Evolutionary conservation across 2,329 filamentous ascomycete genomes (phyloP).

Genomic region (Hypoxylon sp.): DNA sequence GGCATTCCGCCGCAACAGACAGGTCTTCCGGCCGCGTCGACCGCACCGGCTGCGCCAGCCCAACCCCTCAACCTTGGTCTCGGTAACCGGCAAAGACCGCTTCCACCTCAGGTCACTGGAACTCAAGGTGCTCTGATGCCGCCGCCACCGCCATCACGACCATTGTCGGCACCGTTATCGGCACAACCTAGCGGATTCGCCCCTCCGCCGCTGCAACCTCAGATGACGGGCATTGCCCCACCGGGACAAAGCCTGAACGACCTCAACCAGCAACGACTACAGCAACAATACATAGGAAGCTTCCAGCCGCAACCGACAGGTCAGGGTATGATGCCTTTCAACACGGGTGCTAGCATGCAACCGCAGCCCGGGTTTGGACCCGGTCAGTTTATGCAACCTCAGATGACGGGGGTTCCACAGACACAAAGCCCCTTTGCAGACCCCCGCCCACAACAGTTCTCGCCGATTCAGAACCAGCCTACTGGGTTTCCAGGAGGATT

Average conservation of each 20-base stretch:
- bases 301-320: slow-evolving; percentile 59
- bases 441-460: slow-evolving; percentile 60
- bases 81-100: slow-evolving; percentile 75
- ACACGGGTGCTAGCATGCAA: slow-evolving; percentile 55
- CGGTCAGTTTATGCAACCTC: slow-evolving; percentile 62
- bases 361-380: slow-evolving; percentile 58
- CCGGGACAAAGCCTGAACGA: slow-evolving; percentile 84
- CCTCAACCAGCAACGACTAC: slow-evolving; percentile 75
- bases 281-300: slow-evolving; percentile 68
- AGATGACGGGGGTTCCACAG: slow-evolving; percentile 59
- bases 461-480: slow-evolving; percentile 71
- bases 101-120: slow-evolving; percentile 74
- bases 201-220: slow-evolving; percentile 82
- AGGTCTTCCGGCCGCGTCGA: slow-evolving; percentile 57
- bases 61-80: slow-evolving; percentile 62
- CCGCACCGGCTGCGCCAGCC: slow-evolving; percentile 59
- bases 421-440: slow-evolving; percentile 61
- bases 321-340: slow-evolving; percentile 59
- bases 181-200: slow-evolving; percentile 81
- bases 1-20: slow-evolving; percentile 64
- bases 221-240: slow-evolving; percentile 85
- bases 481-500: slow-evolving; percentile 70
- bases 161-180: slow-evolving; percentile 89
- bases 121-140: slow-evolving; percentile 76
- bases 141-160: slow-evolving; percentile 81